Conservation (phyloP, 108 stramenopile genomes). For the Skeletonema potamos region DNA sequence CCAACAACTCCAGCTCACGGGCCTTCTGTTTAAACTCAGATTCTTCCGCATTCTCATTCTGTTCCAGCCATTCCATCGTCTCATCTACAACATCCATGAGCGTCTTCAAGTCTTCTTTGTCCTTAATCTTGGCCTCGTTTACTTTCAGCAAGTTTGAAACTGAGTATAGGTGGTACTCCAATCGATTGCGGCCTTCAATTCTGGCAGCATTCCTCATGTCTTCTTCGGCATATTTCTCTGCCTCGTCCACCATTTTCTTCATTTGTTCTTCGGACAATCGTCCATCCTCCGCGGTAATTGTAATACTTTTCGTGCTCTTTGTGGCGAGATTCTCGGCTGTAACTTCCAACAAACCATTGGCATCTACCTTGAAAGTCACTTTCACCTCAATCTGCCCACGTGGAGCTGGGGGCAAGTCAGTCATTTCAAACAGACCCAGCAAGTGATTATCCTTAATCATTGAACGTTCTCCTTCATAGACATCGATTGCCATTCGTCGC, state of each 20-base stretch:
- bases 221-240: conserved; percentile 91
- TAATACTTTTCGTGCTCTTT: conserved; percentile 93
- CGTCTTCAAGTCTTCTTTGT: conserved; percentile 84
- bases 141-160: conserved; percentile 86
- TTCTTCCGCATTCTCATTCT: conserved; percentile 88
- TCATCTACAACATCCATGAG: conserved; percentile 84
- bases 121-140: conserved; percentile 81
- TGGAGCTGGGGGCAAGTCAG: conserved; percentile 93
- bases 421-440: conserved; percentile 94
- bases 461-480: conserved; percentile 96
- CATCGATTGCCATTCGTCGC: conserved; percentile 87
- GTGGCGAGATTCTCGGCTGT: conserved; percentile 94
- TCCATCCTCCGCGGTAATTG: conserved; percentile 96
- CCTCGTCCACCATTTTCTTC: conserved; percentile 94
- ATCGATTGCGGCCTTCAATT: conserved; percentile 87
- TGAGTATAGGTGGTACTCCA: conserved; percentile 94
- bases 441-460: conserved; percentile 96
- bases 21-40: conserved; percentile 86
- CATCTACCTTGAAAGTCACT: conserved; percentile 96
- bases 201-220: conserved; percentile 80
- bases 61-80: conserved; percentile 94
- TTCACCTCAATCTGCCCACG: conserved; percentile 95
- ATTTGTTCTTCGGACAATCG: conserved; percentile 94
- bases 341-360: conserved; percentile 94
- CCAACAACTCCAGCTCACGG: conserved; percentile 89